phyloP scores from a whole-genome alignment of 306 rosid species.

The Corylus heterophylla region DNA sequence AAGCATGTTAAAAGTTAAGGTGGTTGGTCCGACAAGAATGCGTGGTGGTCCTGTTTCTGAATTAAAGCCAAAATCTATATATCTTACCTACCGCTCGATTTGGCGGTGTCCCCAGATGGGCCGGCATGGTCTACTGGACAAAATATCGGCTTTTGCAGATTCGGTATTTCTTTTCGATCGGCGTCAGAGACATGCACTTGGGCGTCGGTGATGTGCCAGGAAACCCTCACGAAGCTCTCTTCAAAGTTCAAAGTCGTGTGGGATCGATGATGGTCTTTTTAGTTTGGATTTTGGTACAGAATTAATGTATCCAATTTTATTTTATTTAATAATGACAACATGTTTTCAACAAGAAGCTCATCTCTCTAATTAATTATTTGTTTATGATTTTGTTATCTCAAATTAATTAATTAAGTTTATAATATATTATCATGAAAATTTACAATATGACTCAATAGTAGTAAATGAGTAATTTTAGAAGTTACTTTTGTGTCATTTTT shows the following conservation, averaged over 20 bases:
- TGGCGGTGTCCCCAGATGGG: conserved; percentile 61
- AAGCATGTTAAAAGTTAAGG: conserved; percentile 13
- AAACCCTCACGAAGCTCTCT: conserved; percentile 26
- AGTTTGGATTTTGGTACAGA: no score
- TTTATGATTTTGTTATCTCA: background rate
- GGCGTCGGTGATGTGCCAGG: conserved; percentile 49
- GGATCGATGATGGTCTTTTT: background rate
- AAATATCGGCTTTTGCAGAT: conserved; percentile 31
- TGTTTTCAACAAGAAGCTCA: background rate
- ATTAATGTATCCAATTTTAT: background rate
- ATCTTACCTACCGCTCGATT: conserved; percentile 51
- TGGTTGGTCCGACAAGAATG: conserved; percentile 46
- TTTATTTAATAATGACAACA: conserved; percentile 31
- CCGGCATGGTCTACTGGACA: conserved; percentile 33
- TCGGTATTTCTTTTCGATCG: conserved; percentile 8
- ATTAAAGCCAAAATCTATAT: conserved; percentile 8
- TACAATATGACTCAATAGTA: no score
- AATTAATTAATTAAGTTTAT: no score
- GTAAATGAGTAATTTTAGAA: no score
- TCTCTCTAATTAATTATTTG: no score
- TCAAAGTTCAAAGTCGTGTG: background rate
- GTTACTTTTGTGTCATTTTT: no score
- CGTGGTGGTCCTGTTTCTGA: conserved; percentile 49
- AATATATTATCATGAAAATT: no score
- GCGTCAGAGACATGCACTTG: no score